These are phyloP conservation scores for Penicillium goetzii DNA, from an alignment of 495 filamentous ascomycete species.

Conservation along the genomic window DNA sequence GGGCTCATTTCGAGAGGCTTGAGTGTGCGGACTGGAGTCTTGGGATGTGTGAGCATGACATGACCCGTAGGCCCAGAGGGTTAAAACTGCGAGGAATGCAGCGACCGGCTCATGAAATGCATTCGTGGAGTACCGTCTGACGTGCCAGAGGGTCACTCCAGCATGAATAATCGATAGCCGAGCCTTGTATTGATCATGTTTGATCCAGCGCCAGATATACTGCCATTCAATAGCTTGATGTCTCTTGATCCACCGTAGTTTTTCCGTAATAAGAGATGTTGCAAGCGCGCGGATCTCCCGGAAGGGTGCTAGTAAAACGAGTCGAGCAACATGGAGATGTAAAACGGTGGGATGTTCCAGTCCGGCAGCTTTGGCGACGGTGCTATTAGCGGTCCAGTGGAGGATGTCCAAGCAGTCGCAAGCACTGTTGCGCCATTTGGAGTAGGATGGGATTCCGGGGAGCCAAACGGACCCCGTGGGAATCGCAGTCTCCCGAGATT, in stretches of 20 bases:
- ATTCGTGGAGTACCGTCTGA: constrained; percentile 51
- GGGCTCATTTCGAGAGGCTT: constrained; percentile 12
- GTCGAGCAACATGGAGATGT: constrained; percentile 55
- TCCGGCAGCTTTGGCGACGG: constrained; percentile 49
- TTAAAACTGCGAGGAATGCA: constrained; percentile 51
- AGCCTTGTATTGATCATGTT: constrained; percentile 58
- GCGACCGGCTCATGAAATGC: constrained; percentile 56
- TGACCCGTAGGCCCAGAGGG: constrained; percentile 57
- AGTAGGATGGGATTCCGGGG: constrained; percentile 52
- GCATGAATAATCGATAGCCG: constrained; percentile 59
- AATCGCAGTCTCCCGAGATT: constrained; percentile 42
- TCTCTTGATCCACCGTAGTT: constrained; percentile 37
- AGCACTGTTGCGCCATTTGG: constrained; percentile 59
- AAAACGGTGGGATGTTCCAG: constrained; percentile 56
- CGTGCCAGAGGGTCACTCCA: constrained; percentile 53
- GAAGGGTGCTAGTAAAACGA: constrained; percentile 44
- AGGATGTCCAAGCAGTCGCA: constrained; percentile 60
- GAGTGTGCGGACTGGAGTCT: constrained; percentile 15
- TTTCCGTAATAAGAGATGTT: constrained; percentile 36
- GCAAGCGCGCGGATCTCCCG: constrained; percentile 46
- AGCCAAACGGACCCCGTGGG: constrained; percentile 52
- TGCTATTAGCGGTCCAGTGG: constrained; percentile 57
- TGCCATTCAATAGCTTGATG: constrained; percentile 45
- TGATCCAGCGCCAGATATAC: constrained; percentile 53
- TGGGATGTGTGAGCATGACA: constrained; percentile 29